Percentiles rank a stretch among this genome's conserved stretches.
These are phyloP conservation scores for Globisporangium barbulae DNA, from an alignment of 352 stramenopile species.

Conservation along the genomic window DNA sequence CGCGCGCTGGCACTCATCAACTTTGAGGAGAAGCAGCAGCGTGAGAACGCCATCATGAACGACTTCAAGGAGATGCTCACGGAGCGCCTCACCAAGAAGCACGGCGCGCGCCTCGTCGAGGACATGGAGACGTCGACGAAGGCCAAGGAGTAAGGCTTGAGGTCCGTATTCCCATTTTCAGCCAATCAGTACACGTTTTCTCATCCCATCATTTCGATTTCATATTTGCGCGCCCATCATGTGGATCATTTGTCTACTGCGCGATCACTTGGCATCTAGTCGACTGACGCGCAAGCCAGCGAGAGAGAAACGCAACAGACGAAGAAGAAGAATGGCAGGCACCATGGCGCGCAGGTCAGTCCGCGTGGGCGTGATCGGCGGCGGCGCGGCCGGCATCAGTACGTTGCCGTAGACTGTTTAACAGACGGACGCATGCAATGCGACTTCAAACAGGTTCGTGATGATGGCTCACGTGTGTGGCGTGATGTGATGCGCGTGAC, in stretches of 20 bases:
- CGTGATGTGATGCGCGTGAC: background rate
- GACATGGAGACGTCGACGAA: slow-evolving; percentile 78
- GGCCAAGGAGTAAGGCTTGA: slow-evolving; percentile 20
- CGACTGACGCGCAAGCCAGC: background rate
- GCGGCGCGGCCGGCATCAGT: slow-evolving; percentile 75
- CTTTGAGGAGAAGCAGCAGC: slow-evolving; percentile 99
- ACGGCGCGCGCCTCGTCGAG: slow-evolving; percentile 81
- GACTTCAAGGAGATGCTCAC: slow-evolving; percentile 95
- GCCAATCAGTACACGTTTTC: slow-evolving; percentile 15
- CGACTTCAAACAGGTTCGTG: no score
- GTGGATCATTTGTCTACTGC: background rate
- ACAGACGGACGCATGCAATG: background rate
- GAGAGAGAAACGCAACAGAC: background rate
- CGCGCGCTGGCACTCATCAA: slow-evolving; percentile 97
- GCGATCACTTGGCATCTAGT: background rate
- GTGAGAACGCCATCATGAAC: slow-evolving; percentile 96
- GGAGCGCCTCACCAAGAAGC: slow-evolving; percentile 84
- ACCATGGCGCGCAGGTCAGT: slow-evolving; percentile 2
- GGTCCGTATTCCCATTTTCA: slow-evolving; percentile 2
- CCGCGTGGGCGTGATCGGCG: slow-evolving; percentile 68
- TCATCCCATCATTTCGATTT: slow-evolving; percentile 10
- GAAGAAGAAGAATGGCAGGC: background rate
- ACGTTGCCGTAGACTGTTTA: slow-evolving; percentile 16
- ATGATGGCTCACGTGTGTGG: background rate
- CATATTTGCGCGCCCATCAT: background rate